Evolutionary conservation across 2,329 filamentous ascomycete species (phyloP).

Genomic region (Fusarium nanum): DNA sequence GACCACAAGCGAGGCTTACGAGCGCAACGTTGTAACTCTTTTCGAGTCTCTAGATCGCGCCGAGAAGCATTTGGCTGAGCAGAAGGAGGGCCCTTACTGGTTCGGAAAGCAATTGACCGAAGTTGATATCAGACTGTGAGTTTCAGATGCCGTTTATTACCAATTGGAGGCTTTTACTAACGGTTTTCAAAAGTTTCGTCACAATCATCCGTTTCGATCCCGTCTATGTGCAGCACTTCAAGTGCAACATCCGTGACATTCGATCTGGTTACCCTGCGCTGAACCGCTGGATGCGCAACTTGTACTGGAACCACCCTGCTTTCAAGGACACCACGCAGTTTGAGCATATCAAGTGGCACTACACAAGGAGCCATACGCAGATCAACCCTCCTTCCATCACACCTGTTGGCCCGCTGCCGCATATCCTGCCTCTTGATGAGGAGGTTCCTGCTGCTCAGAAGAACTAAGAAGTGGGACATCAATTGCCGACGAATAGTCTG

Average conservation of each 20-base stretch:
- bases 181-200: slow-evolving; percentile 61
- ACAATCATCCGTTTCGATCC: slow-evolving; percentile 80
- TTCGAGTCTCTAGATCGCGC: slow-evolving; percentile 82
- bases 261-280: slow-evolving; percentile 83
- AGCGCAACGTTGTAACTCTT: slow-evolving; percentile 74
- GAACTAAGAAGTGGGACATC: not conserved
- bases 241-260: slow-evolving; percentile 88
- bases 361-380: slow-evolving; percentile 70
- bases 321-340: slow-evolving; percentile 90
- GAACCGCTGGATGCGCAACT: slow-evolving; percentile 82
- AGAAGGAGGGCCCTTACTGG: slow-evolving; percentile 71
- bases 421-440: slow-evolving; percentile 81
- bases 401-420: slow-evolving; percentile 83
- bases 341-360: slow-evolving; percentile 90
- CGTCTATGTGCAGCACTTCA: slow-evolving; percentile 89
- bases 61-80: slow-evolving; percentile 72
- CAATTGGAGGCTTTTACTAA: slow-evolving; percentile 14
- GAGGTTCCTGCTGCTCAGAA: slow-evolving; percentile 73
- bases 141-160: slow-evolving; percentile 16
- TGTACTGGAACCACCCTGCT: slow-evolving; percentile 86
- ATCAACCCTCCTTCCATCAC: slow-evolving; percentile 80
- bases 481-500: not conserved
- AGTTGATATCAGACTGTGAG: slow-evolving; percentile 78
- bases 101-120: slow-evolving; percentile 83
- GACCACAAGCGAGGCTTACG: slow-evolving; percentile 84